Evolutionary conservation across 1,139 yeast genomes (phyloP).

Genomic region (Saccharomyces hybrid): DNA sequence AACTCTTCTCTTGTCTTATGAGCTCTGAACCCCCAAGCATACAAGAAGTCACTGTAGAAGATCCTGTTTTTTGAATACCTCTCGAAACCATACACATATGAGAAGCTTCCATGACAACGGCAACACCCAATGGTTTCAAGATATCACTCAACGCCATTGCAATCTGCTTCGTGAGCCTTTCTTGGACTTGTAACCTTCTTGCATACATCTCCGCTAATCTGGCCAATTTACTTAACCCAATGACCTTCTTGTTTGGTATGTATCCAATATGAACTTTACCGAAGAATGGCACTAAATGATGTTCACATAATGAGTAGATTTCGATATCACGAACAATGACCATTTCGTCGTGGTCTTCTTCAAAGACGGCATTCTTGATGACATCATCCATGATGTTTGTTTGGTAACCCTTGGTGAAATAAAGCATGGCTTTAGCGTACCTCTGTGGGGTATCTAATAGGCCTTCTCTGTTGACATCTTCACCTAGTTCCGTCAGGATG

Average conservation of each 20-base stretch:
- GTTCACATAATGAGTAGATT: slow-evolving; percentile 88
- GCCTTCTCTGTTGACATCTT: slow-evolving; percentile 84
- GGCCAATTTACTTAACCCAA: slow-evolving; percentile 89
- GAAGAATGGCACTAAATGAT: slow-evolving; percentile 91
- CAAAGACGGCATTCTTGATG: slow-evolving; percentile 89
- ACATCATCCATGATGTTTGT: slow-evolving; percentile 78
- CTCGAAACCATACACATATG: slow-evolving; percentile 99
- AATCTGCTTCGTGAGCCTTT: slow-evolving; percentile 89
- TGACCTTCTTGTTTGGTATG: slow-evolving; percentile 89
- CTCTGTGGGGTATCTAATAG: slow-evolving; percentile 89
- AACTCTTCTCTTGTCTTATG: slow-evolving; percentile 96
- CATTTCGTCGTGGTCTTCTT: slow-evolving; percentile 98
- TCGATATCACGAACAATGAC: slow-evolving; percentile 94
- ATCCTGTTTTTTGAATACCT: slow-evolving; percentile 93
- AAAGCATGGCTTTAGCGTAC: slow-evolving; percentile 93
- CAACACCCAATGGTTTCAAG: slow-evolving; percentile 90
- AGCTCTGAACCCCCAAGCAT: slow-evolving; percentile 93
- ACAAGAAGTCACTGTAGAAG: slow-evolving; percentile 89
- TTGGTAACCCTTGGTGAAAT: slow-evolving; percentile 92
- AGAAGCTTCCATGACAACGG: slow-evolving; percentile 94
- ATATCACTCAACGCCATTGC: slow-evolving; percentile 93
- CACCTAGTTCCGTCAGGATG: slow-evolving; percentile 80
- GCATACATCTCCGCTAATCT: slow-evolving; percentile 95
- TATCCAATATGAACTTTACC: slow-evolving; percentile 96
- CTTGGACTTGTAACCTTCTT: slow-evolving; percentile 93